These are phyloP conservation scores for Melanogaster broomeanus DNA, from an alignment of 768 basidiomycete genomes.

Conservation along the genomic window DNA sequence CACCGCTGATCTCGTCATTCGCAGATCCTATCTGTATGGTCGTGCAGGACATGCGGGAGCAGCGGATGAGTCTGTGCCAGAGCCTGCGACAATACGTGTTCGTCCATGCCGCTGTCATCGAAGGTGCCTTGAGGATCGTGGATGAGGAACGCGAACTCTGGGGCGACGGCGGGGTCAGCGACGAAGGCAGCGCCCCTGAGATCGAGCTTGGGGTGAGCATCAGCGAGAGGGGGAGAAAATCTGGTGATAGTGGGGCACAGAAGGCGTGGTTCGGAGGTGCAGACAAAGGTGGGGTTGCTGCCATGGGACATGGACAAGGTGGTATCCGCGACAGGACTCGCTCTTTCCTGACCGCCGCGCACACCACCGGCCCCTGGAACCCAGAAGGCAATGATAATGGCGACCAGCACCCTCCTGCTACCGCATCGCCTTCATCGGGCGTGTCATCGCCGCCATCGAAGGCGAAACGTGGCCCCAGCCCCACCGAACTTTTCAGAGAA, in stretches of 20 bases:
- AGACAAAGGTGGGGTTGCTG: neutral
- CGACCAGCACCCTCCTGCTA: constrained; percentile 2
- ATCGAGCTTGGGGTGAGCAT: constrained; percentile 2
- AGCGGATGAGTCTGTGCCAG: constrained; percentile 96
- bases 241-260: constrained; percentile 11
- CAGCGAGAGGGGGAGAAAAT: constrained; percentile 19
- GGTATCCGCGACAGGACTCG: constrained; percentile 2
- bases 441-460: constrained; percentile 36
- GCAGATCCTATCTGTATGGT: constrained; percentile 80
- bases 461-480: constrained; percentile 70
- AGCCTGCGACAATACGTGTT: constrained; percentile 94
- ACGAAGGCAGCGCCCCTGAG: constrained; percentile 20
- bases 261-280: constrained; percentile 6
- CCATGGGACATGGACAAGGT: neutral
- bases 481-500: constrained; percentile 67
- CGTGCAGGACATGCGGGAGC: constrained; percentile 92
- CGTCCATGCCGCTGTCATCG: constrained; percentile 83
- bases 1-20: constrained; percentile 60
- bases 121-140: constrained; percentile 74
- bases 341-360: constrained; percentile 7
- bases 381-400: constrained; percentile 6
- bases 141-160: constrained; percentile 63
- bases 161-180: constrained; percentile 22
- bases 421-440: constrained; percentile 16
- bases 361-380: constrained; percentile 1